phyloP scores from a whole-genome alignment of 192 early-diverging fungal species.

The Diversispora epigaea region DNA sequence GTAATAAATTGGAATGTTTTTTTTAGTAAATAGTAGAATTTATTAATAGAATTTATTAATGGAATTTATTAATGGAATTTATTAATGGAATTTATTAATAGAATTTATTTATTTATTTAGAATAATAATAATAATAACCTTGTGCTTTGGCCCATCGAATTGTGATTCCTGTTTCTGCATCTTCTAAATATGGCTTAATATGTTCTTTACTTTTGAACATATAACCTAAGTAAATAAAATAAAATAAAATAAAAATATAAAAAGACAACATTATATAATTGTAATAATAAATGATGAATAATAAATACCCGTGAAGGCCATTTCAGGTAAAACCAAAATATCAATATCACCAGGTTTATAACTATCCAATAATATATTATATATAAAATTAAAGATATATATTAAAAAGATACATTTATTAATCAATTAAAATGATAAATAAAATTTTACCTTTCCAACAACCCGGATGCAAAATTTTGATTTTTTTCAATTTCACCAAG shows the following conservation, averaged over 20 bases:
- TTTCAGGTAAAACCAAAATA: constrained; percentile 72
- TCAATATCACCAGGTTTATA: constrained; percentile 57
- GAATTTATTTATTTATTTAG: too few species aligned
- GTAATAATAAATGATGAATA: background rate
- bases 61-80: background rate
- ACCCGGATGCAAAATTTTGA: constrained; percentile 1
- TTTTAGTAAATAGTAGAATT: background rate
- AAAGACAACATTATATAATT: background rate
- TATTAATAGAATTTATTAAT: background rate
- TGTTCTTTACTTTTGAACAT: constrained; percentile 57
- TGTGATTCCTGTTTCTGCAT: constrained; percentile 52
- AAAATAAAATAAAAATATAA: constrained; percentile 3
- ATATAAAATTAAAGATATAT: background rate
- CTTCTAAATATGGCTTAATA: constrained; percentile 60
- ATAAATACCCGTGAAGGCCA: constrained; percentile 71
- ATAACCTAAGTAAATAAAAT: constrained; percentile 66
- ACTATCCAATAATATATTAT: constrained; percentile 34
- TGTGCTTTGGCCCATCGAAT: constrained; percentile 62
- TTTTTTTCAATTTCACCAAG: constrained; percentile 21
- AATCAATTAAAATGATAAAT: background rate
- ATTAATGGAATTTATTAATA: background rate
- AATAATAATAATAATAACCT: constrained; percentile 53
- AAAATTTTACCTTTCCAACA: constrained; percentile 14
- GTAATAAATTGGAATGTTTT: background rate
- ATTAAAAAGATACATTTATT: background rate